A percentile compares a stretch with the other conserved stretches of the same genome.
phyloP scores from a whole-genome alignment of 176 grass and related monocot species.

The Zoysia pacifica region DNA sequence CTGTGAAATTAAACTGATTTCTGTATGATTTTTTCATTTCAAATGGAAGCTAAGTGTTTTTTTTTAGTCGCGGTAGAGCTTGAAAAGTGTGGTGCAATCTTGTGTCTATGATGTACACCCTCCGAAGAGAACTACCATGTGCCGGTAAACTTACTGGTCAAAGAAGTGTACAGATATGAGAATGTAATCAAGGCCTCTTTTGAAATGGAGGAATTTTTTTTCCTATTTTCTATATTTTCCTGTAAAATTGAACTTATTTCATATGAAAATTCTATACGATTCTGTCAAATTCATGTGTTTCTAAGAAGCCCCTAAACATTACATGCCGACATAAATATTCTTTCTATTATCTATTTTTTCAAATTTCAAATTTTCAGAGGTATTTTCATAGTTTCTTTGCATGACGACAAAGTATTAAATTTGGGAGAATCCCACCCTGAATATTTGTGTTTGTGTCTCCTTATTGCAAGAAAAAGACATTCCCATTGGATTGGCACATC shows the following conservation, averaged over 20 bases:
- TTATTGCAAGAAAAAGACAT: conserved; percentile 24
- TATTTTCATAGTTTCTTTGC: background rate
- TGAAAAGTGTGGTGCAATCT: background rate
- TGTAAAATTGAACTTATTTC: too few species aligned
- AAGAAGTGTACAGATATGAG: background rate
- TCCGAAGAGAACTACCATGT: background rate
- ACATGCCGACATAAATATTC: too few species aligned
- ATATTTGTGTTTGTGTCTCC: conserved; percentile 13
- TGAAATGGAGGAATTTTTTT: too few species aligned
- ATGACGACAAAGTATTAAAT: background rate
- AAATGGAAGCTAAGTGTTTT: background rate
- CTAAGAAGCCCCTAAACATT: too few species aligned
- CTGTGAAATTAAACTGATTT: background rate
- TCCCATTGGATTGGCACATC: conserved; percentile 15
- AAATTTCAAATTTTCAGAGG: background rate
- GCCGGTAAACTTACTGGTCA: background rate
- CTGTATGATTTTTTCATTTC: background rate
- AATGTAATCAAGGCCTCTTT: too few species aligned
- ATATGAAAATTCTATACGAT: too few species aligned
- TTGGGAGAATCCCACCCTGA: conserved; percentile 32
- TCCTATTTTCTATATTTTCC: too few species aligned
- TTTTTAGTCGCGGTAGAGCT: background rate
- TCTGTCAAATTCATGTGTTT: too few species aligned
- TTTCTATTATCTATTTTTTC: too few species aligned
- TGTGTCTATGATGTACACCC: background rate